Evolutionary conservation across 352 stramenopile species (phyloP), one percentile per base, ranked within the genome.

Genomic region (Globisporangium apiculatum): DNA sequence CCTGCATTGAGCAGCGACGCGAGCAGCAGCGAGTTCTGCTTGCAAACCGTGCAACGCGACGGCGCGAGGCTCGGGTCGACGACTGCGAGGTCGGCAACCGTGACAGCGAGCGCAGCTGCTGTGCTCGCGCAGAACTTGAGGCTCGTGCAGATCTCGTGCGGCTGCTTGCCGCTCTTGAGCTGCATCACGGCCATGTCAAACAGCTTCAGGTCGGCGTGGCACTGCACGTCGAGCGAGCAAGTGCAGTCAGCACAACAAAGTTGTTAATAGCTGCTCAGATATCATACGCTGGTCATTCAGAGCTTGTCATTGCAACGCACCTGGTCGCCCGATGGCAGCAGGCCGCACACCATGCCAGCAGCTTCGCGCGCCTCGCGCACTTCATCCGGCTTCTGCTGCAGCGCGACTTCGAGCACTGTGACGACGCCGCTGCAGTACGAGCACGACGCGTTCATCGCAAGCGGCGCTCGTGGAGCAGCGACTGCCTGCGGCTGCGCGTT

Each of bases 341-440:
- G 58, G 36, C 83, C 68, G 36, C 82, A 91, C 12, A 89, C 66
- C 48, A 87, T 76, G 9, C 76, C 79, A 31, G 77, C 79, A 50
- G 73, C 71, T 65, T 89, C 69, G 18, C 74, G 79, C 46, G 87
- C 66, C 61, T 87, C 64, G 46, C 80, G 68, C 2, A 89, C 65
- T 70, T 88, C 60, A 17, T 85, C 77, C 11, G 82, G 74, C 53
- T 83, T 77, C 31, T 79, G 57, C 24, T 73, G 67, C 7, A 89
- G 64, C 12, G 78, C 78, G 18, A 73, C 74, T 54, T 87, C 72
- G 35, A 89, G 59, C 18, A 89, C 73, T 4, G 72, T 86, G n/a
- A 87, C 66, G 15, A 89, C 49, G 5, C 76, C 76, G 42, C 64
- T 84, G 57, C 82, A 91, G 51, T 87, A 86, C 5, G 76, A 69